Evolutionary conservation across 75 land plant genomes (phyloP), one percentile per base, ranked within the genome.

Genomic region (Larix kaempferi): DNA sequence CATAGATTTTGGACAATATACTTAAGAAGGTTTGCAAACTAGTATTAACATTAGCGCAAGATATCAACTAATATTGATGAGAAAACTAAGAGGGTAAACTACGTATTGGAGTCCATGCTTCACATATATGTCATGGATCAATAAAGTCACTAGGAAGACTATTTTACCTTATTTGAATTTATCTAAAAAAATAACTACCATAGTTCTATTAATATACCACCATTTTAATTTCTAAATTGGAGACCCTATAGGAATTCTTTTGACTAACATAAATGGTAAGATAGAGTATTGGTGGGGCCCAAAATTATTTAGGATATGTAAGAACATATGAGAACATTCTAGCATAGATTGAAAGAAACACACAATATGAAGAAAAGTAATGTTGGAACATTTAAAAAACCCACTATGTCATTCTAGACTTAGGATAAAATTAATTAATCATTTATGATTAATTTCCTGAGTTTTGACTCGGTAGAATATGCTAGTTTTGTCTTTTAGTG

Each of bases 181-280:
- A 61, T 78, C 1, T 81, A 81, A 33, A 81, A 80, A 8, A 78
- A 35, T 21, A 25, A n/a, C n/a, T n/a, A n/a, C n/a, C n/a, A n/a
- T n/a, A n/a, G n/a, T n/a, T 59, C 1, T 57, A 57, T 55, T 61
- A 3, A 59, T 0, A 35, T 54, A 49, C 58, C 57, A 8, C 75
- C 80, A 29, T 71, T 79, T 23, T 2, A 69, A 22, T 25, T 66
- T 10, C 56, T 71, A 1, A 57, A 69, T 71, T 60, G 74, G 3
- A 7, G 8, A 62, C 23, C 23, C 13, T 26, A 27, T 11, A 26
- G 29, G 22, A 26, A 11, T 5, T 27, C 33, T 8, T 0, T 62
- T 0, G 29, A 13, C 25, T 62, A 27, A 12, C 29, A 62, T 6
- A 26, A 12, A 2, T 10, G 6, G 2, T 3, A 23, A 0, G 22